These are phyloP conservation scores for Candida pini DNA, from an alignment of 805 yeast genomes.

Conservation along the genomic window DNA sequence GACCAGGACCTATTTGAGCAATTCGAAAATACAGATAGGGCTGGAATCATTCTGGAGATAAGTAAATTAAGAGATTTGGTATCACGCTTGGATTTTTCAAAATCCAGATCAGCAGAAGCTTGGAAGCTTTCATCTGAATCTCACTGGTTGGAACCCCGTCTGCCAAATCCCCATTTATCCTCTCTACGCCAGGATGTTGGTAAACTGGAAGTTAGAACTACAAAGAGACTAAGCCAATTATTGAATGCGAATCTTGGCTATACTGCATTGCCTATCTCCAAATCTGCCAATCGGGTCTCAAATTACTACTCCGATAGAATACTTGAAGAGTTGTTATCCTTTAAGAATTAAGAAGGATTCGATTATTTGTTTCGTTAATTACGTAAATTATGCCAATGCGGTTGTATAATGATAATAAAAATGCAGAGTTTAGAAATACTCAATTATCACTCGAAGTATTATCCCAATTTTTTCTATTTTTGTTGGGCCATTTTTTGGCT, in stretches of 20 bases:
- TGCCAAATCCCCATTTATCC: too few species aligned
- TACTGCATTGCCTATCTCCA: not conserved
- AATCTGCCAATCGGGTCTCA: not conserved
- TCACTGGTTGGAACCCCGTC: too few species aligned
- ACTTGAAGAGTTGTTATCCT: constrained; percentile 5
- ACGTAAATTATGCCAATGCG: too few species aligned
- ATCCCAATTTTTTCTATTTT: not conserved
- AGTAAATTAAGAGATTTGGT: constrained; percentile 9
- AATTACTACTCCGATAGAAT: constrained; percentile 3
- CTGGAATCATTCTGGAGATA: constrained; percentile 11
- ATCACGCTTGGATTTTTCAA: constrained; percentile 2
- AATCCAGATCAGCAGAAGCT: not conserved
- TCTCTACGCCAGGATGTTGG: constrained; percentile 1
- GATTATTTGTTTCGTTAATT: too few species aligned
- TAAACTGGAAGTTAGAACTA: not conserved
- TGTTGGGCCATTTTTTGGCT: constrained; percentile 74
- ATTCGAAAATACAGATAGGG: constrained; percentile 6
- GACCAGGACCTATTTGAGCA: constrained; percentile 8
- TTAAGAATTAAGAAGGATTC: too few species aligned
- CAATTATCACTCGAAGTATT: too few species aligned
- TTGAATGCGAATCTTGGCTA: not conserved
- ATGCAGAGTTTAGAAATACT: too few species aligned
- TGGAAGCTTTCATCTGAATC: not conserved
- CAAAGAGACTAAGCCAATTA: not conserved
- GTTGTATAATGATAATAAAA: too few species aligned